A percentile compares a stretch with the other conserved stretches of the same genome.
These are phyloP conservation scores for Saprolegnia parasitica DNA, from an alignment of 352 stramenopile genomes.

Conservation along the genomic window DNA sequence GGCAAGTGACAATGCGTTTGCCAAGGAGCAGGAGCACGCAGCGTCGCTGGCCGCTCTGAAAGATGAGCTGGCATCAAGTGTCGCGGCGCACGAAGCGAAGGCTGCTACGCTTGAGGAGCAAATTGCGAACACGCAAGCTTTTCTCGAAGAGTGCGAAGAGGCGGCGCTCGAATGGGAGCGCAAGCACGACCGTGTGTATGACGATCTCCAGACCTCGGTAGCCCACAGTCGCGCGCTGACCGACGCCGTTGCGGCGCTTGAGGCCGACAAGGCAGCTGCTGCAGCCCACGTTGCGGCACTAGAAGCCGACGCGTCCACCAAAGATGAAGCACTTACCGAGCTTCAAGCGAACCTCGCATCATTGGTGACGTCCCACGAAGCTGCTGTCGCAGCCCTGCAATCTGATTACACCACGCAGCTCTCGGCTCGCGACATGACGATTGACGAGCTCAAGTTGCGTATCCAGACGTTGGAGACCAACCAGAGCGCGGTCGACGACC, in stretches of 20 bases:
- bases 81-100: not conserved
- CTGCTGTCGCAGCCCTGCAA: too few species aligned
- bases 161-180: slow-evolving; percentile 18
- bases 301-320: not conserved
- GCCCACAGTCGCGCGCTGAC: not conserved
- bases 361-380: too few species aligned
- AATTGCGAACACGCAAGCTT: slow-evolving; percentile 17
- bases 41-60: not conserved
- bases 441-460: too few species aligned
- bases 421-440: too few species aligned
- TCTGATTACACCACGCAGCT: too few species aligned
- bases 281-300: not conserved
- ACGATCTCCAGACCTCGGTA: not conserved
- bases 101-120: not conserved
- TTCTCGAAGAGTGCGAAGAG: slow-evolving; percentile 18
- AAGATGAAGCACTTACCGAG: not conserved
- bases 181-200: slow-evolving; percentile 1
- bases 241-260: not conserved
- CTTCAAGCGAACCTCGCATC: too few species aligned
- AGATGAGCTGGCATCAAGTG: not conserved
- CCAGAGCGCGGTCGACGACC: not conserved
- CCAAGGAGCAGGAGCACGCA: not conserved
- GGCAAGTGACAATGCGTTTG: not conserved
- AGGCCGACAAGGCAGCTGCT: not conserved
- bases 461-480: not conserved